Conservation (phyloP, 768 basidiomycete species). For the Russula sp. region DNA sequence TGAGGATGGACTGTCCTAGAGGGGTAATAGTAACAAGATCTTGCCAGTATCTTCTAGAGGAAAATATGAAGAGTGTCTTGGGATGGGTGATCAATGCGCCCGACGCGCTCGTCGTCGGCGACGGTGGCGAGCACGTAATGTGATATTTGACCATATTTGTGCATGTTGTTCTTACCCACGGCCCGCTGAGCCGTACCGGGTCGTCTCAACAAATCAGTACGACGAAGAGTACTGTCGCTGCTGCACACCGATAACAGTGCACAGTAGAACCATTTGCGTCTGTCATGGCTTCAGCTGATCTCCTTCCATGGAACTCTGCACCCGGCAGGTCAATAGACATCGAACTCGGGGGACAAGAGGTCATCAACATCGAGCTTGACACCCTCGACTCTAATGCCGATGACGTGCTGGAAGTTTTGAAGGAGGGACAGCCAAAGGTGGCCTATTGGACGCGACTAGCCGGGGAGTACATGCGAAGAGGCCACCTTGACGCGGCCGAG, state of each 20-base stretch:
- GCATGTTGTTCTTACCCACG: slow-evolving; percentile 10
- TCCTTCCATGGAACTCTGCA: slow-evolving; percentile 29
- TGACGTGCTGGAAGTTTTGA: slow-evolving; percentile 69
- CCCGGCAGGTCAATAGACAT: slow-evolving; percentile 55
- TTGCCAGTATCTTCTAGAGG: slow-evolving; percentile 3
- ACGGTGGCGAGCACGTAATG: slow-evolving; percentile 25
- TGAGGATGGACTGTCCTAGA: neutral
- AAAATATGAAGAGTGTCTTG: slow-evolving; percentile 5
- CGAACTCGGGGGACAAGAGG: slow-evolving; percentile 77
- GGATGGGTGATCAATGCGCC: slow-evolving; percentile 19
- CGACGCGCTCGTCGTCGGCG: slow-evolving; percentile 32
- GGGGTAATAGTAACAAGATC: neutral
- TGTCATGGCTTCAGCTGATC: slow-evolving; percentile 16
- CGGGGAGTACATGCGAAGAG: slow-evolving; percentile 83
- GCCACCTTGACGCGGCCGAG: slow-evolving; percentile 72
- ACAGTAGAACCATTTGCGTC: neutral
- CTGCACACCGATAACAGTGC: neutral
- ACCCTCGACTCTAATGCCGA: slow-evolving; percentile 76
- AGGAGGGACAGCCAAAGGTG: slow-evolving; percentile 66
- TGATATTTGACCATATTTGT: slow-evolving; percentile 29
- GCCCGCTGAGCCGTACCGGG: slow-evolving; percentile 13
- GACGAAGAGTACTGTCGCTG: neutral
- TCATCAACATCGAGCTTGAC: slow-evolving; percentile 87
- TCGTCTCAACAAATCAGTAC: neutral
- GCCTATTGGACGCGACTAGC: slow-evolving; percentile 82